Evolutionary conservation across 139 green algal species (phyloP), one percentile per base, ranked within the genome.

Genomic region (Chlamydomonas sphaeroides): DNA sequence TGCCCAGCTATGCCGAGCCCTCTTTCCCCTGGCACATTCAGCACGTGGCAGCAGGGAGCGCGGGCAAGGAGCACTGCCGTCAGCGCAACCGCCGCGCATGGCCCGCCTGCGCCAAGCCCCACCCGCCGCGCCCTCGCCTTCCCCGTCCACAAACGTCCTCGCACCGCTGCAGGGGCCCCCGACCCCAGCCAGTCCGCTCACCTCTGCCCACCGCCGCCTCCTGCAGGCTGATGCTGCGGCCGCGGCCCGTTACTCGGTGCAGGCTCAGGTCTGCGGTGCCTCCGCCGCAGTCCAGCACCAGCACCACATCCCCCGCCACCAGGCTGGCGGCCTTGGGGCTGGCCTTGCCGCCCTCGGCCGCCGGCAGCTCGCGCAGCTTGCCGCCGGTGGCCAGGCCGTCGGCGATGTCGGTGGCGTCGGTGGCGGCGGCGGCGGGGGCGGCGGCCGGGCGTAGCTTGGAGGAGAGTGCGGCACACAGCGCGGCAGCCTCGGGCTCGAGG

Each of bases 271-370:
- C 77, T 0, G 65, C 77, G 15, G 77, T 84, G 32, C 77, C 77
- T 35, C 77, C 77, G 65, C 77, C 77, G 48, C 77, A 84, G 77
- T 84, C 77, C 77, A 84, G 35, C 35, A 84, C 77, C 63, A 84
- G 63, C 49, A 75, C 36, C 77, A 84, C 77, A 20, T 84, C 77
- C 5, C 65, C 65, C 65, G 57, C 26, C 7, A 0, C 17, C 48
- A 84, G 65, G 1, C 32, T 23, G 3, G 32, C 32, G 38, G 32
- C 26, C 15, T n/a, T 26, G 8, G 45, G 14, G 18, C 5, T 45
- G 26, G 11, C 35, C 25, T 11, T 36, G 25, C 39, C 65, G 51
- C 42, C 39, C 38, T 32, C 18, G 41, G 8, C 17, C 15, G 5
- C 63, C 32, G 33, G 32, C 33, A 8, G 8, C 18, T 3, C 14